Evolutionary conservation across 208 protist species (phyloP), one percentile per base, ranked within the genome.

Genomic region (Leishmania turanica): DNA sequence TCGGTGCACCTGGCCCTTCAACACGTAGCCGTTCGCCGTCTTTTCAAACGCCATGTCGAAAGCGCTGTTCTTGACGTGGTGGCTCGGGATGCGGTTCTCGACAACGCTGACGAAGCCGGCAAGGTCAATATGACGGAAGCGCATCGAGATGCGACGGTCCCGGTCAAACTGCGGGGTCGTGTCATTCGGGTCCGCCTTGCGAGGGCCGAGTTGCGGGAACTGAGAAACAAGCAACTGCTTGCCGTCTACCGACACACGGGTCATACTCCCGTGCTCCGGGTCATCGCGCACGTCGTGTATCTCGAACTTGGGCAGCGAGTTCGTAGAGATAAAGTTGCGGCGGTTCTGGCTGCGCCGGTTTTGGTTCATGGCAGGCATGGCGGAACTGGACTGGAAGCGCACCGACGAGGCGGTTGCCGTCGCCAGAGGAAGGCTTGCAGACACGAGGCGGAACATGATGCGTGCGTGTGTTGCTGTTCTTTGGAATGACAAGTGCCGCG

Each of bases 161-260:
- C 80, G 49, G 78, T 98, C 93, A 80, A 97, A 98, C 87, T 98
- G 95, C 56, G 95, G 91, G 17, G 89, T 91, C 37, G 87, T 64
- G 84, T 98, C 95, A 84, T 95, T 96, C 66, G 93, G 89, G 82
- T 98, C 95, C 66, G 82, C 83, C 81, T 98, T 96, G 68, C 95
- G 93, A 0, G 93, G 88, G 42, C 95, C 95, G 31, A 96, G 90
- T 86, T 98, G 95, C 56, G 95, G 95, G 86, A 92, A 97, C 88
- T 96, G 91, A 31, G 92, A 93, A 74, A 96, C 66, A 68, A 97
- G 88, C 62, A 97, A 85, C 85, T 91, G 83, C 80, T 94, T 93
- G 42, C 87, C 86, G 78, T 96, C 93, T 8, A 96, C 90, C 2
- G 93, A 80, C 47, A 96, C 91, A 51, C 95, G 92, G 31, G 90